A percentile compares a stretch with the other conserved stretches of the same genome.
Evolutionary conservation across 345 rosid genomes (phyloP).

Genomic region (thale cress (Arabidopsis thaliana)): TAIR10.1 NC_003076.8:5286001-5286500

Average conservation of each 20-base stretch:
- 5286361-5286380: slow-evolving; percentile 60
- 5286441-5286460: slow-evolving; percentile 45
- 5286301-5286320: slow-evolving; percentile 55
- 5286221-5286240: slow-evolving; percentile 51
- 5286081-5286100: slow-evolving; percentile 63
- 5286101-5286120: slow-evolving; percentile 67
- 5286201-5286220: slow-evolving; percentile 33
- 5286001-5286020: not conserved
- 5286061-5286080: slow-evolving; percentile 69
- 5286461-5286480: slow-evolving; percentile 48
- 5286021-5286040: slow-evolving; percentile 43
- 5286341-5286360: slow-evolving; percentile 55
- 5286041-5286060: slow-evolving; percentile 62
- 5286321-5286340: slow-evolving; percentile 53
- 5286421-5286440: slow-evolving; percentile 54
- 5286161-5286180: not conserved
- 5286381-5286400: slow-evolving; percentile 57
- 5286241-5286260: slow-evolving; percentile 47
- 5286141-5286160: not conserved
- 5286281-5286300: slow-evolving; percentile 54
- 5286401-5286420: slow-evolving; percentile 52
- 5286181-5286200: too few relatives aligned
- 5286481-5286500: not conserved
- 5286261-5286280: slow-evolving; percentile 54
- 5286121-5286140: slow-evolving; percentile 67